Evolutionary conservation across 1,284 basidiomycete genomes (phyloP), one percentile per base, ranked within the genome.

Genomic region (Fistulinella cinereoalba): DNA sequence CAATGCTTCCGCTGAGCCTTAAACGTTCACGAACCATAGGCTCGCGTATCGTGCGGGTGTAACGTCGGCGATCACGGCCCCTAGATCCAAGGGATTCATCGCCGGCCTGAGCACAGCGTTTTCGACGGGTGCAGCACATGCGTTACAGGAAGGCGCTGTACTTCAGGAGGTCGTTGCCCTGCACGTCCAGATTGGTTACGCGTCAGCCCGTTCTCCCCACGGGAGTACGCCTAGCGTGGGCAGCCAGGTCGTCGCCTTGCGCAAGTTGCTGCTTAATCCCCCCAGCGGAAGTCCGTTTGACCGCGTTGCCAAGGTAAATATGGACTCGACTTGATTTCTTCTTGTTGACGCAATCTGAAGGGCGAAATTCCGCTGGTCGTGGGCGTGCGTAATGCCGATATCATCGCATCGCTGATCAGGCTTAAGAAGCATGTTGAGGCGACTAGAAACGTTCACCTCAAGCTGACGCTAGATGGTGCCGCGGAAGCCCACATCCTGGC

Each of bases 401-500:
- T 86, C 32, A 93, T 96, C 44, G 87, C 88, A 0, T 82, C 88
- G 1, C 66, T 97, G 22, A 71, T 96, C 33, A 66, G 77, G n/a
- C 72, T 97, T 45, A 92, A 92, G 74, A 73, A 74, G 48, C 83
- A 92, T 54, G 75, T 89, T 9, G 88, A 90, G 49, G 53, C 58
- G 0, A 60, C 56, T 21, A 60, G 47, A 16, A 57, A 71, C 5
- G 60, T 59, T 1, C 46, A 55, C 1, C 64, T 88, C 25, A 75
- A 71, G 48, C 53, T 89, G 56, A 85, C 80, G 3, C 75, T 88
- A 44, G 71, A 79, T 3, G 89, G 91, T 10, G 92, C 74, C 0
- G 66, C 81, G 0, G 93, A 97, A 62, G 81, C 88, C 0, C 78
- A 90, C 62, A 64, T 89, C 15, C 67, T 95, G 27, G 91, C 92